Conservation (phyloP, 768 basidiomycete species). For the Mycena olivaceomarginata region DNA sequence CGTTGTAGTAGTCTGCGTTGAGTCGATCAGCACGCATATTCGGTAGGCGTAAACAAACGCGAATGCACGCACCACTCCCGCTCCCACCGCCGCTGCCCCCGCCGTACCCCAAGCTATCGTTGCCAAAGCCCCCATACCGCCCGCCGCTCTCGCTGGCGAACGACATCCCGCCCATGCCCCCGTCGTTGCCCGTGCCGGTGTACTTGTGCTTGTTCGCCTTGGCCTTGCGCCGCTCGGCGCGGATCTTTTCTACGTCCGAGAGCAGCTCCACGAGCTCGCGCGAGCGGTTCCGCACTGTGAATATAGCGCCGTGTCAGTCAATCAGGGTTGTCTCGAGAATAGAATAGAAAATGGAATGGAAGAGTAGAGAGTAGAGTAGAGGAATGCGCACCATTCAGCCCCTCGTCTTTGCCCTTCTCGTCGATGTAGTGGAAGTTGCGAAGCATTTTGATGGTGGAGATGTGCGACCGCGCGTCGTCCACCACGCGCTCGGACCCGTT, state of each 20-base stretch:
- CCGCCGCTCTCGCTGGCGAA: slow-evolving; percentile 72
- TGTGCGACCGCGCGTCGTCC: slow-evolving; percentile 96
- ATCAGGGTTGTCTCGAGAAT: background rate
- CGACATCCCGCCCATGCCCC: slow-evolving; percentile 65
- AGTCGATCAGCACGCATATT: slow-evolving; percentile 8
- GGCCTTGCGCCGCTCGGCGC: slow-evolving; percentile 93
- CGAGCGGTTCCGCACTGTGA: slow-evolving; percentile 93
- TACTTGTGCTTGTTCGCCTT: slow-evolving; percentile 95
- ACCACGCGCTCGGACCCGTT: slow-evolving; percentile 98
- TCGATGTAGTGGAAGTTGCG: slow-evolving; percentile 99
- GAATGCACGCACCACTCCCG: slow-evolving; percentile 49
- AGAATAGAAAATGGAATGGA: no score
- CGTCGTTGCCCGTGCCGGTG: slow-evolving; percentile 89
- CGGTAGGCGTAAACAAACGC: slow-evolving; percentile 5
- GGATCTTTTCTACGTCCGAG: slow-evolving; percentile 93
- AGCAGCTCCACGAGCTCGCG: slow-evolving; percentile 95
- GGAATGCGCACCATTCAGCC: slow-evolving; percentile 87
- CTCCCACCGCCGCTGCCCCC: slow-evolving; percentile 65
- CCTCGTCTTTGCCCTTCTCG: slow-evolving; percentile 99
- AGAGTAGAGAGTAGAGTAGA: no score
- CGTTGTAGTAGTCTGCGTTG: slow-evolving; percentile 50
- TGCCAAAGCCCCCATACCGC: slow-evolving; percentile 69
- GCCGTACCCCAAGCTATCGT: slow-evolving; percentile 59
- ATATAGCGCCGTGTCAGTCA: background rate
- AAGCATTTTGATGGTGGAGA: slow-evolving; percentile 98